Base-by-base conservation (phyloP, 352 stramenopile genomes). In the Pythium sukuiense region DNA sequence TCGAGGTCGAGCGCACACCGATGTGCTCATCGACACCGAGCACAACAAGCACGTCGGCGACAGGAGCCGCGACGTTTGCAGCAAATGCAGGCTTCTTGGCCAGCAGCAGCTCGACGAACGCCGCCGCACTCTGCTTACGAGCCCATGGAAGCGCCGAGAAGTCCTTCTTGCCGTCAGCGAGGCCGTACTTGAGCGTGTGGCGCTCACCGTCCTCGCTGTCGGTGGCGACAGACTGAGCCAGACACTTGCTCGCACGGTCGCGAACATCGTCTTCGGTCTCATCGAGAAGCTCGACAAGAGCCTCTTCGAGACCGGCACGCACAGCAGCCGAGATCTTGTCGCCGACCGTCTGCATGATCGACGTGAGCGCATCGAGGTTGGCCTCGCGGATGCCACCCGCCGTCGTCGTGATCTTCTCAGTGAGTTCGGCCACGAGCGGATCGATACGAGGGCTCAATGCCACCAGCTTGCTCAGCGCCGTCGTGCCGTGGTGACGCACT, bases 351-450 rank as follows among this genome's bases (percentile, higher is more conserved):
- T 87, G 69, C 8, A 95, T 68, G 13, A 94, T 79, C 32, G 80
- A 85, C 1, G 77, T 70, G 54, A 95, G 67, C 37, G 88, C 86
- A 27, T 87, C 77, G 7, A 96, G 58, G 61, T 93, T 95, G 32
- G 86, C 86, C 64, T 95, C 80, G 59, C 86, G 87, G 37, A 96
- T 82, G 5, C 83, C 85, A 18, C 83, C 81, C 11, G 63, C 76
- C 11, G 86, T 94, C 13, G 80, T 81, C 20, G 66, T 68, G 48
- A 95, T 60, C 50, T 88, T 92, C 59, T 95, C 88, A 2, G 83
- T 89, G n/a, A 99, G 84, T 70, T 99, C 97, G 57, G 96, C 96
- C 45, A 99, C 87, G 4, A 99, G 79, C 46, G 96, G 95, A 63
- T 99, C 97, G 33, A 99, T 92, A 46, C 96, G 89, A 56, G 93